Evolutionary conservation across 2,329 filamentous ascomycete species (phyloP).

Genomic region (Exophiala mesophila): DNA sequence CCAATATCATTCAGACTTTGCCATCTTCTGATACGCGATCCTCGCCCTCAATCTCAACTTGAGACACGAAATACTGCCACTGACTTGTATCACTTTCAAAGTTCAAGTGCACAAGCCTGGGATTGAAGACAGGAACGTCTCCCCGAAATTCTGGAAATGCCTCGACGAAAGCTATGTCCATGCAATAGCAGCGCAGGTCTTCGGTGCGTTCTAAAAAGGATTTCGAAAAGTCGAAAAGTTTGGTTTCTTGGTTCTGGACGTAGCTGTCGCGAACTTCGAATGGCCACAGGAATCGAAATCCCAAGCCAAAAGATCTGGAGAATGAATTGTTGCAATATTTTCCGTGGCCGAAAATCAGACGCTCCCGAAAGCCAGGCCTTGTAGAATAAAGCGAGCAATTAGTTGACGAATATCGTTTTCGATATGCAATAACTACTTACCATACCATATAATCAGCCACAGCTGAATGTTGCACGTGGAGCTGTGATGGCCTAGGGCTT

Average conservation of each 20-base stretch:
- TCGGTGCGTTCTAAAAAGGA: background rate
- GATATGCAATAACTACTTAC: too few relatives aligned
- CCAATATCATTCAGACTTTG: too few relatives aligned
- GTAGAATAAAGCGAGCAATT: background rate
- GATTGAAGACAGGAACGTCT: conserved; percentile 1
- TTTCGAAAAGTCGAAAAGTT: background rate
- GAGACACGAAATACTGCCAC: too few relatives aligned
- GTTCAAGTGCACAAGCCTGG: too few relatives aligned
- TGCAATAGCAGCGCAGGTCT: conserved; percentile 4
- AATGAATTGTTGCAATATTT: background rate
- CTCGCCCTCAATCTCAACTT: too few relatives aligned
- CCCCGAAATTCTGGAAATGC: conserved; percentile 1
- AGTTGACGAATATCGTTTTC: background rate
- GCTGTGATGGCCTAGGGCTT: background rate
- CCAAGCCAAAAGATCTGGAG: background rate
- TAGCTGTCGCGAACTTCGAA: background rate
- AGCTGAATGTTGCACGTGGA: background rate
- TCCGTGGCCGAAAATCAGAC: background rate
- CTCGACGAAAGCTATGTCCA: conserved; percentile 2
- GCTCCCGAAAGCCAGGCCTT: conserved; percentile 2
- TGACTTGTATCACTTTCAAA: too few relatives aligned
- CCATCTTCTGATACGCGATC: too few relatives aligned
- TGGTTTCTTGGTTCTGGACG: background rate
- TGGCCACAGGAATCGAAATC: conserved; percentile 1
- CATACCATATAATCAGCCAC: conserved; percentile 1